Conservation (phyloP, 2,329 filamentous ascomycete species). For the Septoria linicola region DNA sequence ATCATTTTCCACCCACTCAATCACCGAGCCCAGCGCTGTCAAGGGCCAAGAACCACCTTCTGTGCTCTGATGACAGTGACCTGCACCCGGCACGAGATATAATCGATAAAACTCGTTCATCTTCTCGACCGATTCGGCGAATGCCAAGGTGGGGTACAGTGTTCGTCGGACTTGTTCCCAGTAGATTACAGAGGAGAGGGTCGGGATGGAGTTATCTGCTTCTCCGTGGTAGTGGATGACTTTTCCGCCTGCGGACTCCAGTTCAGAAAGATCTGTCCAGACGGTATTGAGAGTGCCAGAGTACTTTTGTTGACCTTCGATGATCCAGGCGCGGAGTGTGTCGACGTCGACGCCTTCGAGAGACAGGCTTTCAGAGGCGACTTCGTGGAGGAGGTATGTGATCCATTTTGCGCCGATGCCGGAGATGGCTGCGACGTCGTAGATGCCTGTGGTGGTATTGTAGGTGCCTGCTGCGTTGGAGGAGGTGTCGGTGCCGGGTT, state of each 20-base stretch:
- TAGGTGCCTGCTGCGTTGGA: slow-evolving; percentile 27
- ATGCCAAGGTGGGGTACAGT: slow-evolving; percentile 49
- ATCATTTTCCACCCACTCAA: slow-evolving; percentile 26
- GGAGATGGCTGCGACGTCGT: slow-evolving; percentile 35
- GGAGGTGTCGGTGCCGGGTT: slow-evolving; percentile 13
- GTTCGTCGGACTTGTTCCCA: slow-evolving; percentile 52
- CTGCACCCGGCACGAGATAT: slow-evolving; percentile 55
- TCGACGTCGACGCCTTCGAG: slow-evolving; percentile 55
- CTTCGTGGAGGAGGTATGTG: slow-evolving; percentile 43
- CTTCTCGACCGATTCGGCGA: slow-evolving; percentile 26
- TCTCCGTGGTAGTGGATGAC: slow-evolving; percentile 60
- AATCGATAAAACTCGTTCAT: slow-evolving; percentile 55
- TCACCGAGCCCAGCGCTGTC: slow-evolving; percentile 40
- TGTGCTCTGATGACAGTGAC: slow-evolving; percentile 47
- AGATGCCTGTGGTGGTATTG: slow-evolving; percentile 34
- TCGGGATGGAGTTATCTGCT: slow-evolving; percentile 53
- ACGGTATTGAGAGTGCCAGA: slow-evolving; percentile 54
- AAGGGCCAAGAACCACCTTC: slow-evolving; percentile 42
- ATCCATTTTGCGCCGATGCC: slow-evolving; percentile 42
- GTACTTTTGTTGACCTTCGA: slow-evolving; percentile 50
- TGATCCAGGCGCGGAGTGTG: slow-evolving; percentile 56
- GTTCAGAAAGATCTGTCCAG: slow-evolving; percentile 52
- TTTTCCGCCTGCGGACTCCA: slow-evolving; percentile 54
- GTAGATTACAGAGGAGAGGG: slow-evolving; percentile 56
- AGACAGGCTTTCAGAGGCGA: slow-evolving; percentile 35